Percentiles rank a stretch among this genome's conserved stretches.
phyloP scores from a whole-genome alignment of 306 rosid genomes.

The Pyrus bretschneideri region DNA sequence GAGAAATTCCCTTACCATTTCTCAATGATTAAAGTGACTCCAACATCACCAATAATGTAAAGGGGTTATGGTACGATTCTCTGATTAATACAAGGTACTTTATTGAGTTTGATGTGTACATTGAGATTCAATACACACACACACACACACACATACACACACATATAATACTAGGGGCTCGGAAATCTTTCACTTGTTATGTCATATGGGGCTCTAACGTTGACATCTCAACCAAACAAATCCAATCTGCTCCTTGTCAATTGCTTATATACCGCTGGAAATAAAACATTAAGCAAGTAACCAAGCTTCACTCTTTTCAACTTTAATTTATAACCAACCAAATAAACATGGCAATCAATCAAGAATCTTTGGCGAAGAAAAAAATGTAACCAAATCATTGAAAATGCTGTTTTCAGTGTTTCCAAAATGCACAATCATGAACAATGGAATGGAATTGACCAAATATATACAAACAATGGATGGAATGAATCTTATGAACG shows the following conservation, averaged over 20 bases:
- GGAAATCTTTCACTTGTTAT: conserved; percentile 9
- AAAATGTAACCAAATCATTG: background rate
- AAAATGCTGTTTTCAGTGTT: background rate
- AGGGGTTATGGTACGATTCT: conserved; percentile 19
- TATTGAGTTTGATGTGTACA: background rate
- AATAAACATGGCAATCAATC: background rate
- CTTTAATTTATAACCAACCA: background rate
- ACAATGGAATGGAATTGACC: background rate
- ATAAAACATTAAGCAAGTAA: background rate
- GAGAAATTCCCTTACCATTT: no score
- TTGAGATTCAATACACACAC: background rate
- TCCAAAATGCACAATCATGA: conserved; percentile 1
- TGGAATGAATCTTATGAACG: background rate
- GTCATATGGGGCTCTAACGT: conserved; percentile 19
- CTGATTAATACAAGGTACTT: conserved; percentile 2
- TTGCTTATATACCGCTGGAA: background rate
- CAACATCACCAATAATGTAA: conserved; percentile 12
- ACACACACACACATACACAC: no score
- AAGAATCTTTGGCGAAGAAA: background rate
- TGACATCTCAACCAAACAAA: conserved; percentile 34
- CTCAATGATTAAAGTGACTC: background rate
- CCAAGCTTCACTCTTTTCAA: background rate
- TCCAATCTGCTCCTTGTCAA: background rate
- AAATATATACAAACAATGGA: no score
- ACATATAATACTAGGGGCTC: background rate